Conservation (phyloP, 2,329 filamentous ascomycete species). For the Fusarium penzigii region DNA sequence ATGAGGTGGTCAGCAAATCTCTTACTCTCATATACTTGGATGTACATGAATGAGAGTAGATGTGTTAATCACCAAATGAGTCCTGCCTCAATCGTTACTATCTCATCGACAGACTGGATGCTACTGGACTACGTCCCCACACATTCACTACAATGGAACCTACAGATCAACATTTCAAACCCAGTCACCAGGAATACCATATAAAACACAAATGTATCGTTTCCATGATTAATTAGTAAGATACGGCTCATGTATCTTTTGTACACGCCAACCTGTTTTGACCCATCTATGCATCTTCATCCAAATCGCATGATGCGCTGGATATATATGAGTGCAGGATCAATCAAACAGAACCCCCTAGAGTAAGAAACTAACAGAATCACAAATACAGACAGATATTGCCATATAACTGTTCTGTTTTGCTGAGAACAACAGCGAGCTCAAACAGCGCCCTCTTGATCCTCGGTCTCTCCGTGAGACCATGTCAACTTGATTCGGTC, state of each 20-base stretch:
- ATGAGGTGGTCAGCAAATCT: neutral
- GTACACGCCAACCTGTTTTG: conserved; percentile 8
- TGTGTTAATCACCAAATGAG: too few relatives aligned
- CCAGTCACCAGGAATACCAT: neutral
- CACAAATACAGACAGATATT: neutral
- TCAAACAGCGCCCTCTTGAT: neutral
- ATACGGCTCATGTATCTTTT: conserved; percentile 12
- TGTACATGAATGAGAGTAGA: too few relatives aligned
- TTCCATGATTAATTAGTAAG: conserved; percentile 1
- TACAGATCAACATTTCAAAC: neutral
- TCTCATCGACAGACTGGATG: too few relatives aligned
- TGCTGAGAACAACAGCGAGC: neutral
- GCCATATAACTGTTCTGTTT: neutral
- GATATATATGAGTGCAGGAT: neutral
- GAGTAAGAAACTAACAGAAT: neutral
- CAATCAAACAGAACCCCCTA: neutral
- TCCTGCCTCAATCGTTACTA: too few relatives aligned
- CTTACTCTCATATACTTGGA: too few relatives aligned
- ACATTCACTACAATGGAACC: neutral
- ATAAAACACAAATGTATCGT: neutral
- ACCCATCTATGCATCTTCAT: neutral
- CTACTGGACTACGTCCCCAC: neutral
- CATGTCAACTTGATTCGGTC: conserved; percentile 17
- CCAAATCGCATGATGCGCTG: too few relatives aligned
- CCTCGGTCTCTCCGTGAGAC: neutral